Percentiles rank a stretch among this genome's conserved stretches.
Evolutionary conservation across 139 green algal genomes (phyloP).

Genomic region (Pseudopediastrum boryanum): DNA sequence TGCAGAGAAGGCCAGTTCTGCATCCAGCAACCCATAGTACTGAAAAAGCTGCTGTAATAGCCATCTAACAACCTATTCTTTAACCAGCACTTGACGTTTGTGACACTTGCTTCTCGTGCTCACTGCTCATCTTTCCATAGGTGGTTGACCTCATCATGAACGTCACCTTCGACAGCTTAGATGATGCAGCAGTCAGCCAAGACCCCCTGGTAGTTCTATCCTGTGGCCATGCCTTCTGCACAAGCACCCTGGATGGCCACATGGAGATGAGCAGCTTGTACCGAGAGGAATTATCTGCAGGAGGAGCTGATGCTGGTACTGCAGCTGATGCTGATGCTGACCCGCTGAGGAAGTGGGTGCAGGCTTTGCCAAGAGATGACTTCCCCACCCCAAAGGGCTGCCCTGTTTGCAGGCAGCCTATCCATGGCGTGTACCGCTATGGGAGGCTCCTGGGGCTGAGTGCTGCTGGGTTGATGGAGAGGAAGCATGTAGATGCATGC

Average conservation of each 20-base stretch:
- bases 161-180: constrained; percentile 46
- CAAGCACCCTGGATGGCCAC: constrained; percentile 70
- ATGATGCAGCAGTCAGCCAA: constrained; percentile 45
- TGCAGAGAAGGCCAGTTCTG: too few relatives aligned
- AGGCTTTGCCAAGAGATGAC: background rate
- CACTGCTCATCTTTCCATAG: constrained; percentile 26
- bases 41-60: too few relatives aligned
- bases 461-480: constrained; percentile 2
- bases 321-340: too few relatives aligned
- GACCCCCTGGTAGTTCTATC: constrained; percentile 65
- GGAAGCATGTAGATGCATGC: constrained; percentile 15
- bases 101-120: too few relatives aligned
- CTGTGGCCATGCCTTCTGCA: constrained; percentile 70
- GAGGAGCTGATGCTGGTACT: too few relatives aligned
- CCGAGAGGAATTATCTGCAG: too few relatives aligned
- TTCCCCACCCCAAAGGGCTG: constrained; percentile 3
- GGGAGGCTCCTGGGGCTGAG: background rate
- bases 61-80: too few relatives aligned
- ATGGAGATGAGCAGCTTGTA: too few relatives aligned
- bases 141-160: constrained; percentile 58
- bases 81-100: too few relatives aligned
- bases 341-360: background rate
- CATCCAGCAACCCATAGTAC: too few relatives aligned
- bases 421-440: constrained; percentile 11
- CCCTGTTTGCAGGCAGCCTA: background rate